Evolutionary conservation across 2,329 filamentous ascomycete genomes (phyloP).

Genomic region (Fusarium chaquense): DNA sequence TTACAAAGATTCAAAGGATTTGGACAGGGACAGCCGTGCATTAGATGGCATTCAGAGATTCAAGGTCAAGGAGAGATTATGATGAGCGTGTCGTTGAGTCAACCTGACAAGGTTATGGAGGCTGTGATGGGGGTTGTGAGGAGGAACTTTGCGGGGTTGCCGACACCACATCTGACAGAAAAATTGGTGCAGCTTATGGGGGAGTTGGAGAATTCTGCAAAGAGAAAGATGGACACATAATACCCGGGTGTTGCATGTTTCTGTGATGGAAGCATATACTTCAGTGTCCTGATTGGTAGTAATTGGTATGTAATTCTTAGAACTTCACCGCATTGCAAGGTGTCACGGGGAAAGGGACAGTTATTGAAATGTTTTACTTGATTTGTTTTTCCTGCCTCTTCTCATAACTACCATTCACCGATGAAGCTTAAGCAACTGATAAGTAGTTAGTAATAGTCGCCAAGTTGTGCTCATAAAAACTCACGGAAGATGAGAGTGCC

Average conservation of each 20-base stretch:
- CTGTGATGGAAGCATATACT: neutral
- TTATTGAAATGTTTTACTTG: constrained; percentile 8
- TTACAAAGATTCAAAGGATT: constrained; percentile 31
- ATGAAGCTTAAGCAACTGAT: neutral
- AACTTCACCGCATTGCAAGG: too few species aligned
- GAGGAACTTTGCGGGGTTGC: constrained; percentile 17
- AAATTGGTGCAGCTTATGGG: constrained; percentile 37
- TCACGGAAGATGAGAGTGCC: constrained; percentile 52
- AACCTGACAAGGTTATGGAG: constrained; percentile 34
- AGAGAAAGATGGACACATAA: constrained; percentile 31
- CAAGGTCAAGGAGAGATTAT: constrained; percentile 5
- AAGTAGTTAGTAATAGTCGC: neutral
- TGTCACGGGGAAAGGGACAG: neutral
- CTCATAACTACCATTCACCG: neutral
- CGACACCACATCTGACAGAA: constrained; percentile 28
- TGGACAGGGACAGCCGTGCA: constrained; percentile 31
- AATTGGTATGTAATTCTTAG: too few species aligned
- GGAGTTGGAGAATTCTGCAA: constrained; percentile 33
- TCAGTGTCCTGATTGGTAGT: too few species aligned
- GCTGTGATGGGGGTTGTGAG: constrained; percentile 22
- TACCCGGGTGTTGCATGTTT: neutral
- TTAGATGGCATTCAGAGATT: constrained; percentile 26
- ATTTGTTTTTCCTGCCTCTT: neutral
- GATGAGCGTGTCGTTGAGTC: constrained; percentile 21
- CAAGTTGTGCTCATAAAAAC: neutral